phyloP scores from a whole-genome alignment of 2,329 filamentous ascomycete genomes.

The Colletotrichum incanum region DNA sequence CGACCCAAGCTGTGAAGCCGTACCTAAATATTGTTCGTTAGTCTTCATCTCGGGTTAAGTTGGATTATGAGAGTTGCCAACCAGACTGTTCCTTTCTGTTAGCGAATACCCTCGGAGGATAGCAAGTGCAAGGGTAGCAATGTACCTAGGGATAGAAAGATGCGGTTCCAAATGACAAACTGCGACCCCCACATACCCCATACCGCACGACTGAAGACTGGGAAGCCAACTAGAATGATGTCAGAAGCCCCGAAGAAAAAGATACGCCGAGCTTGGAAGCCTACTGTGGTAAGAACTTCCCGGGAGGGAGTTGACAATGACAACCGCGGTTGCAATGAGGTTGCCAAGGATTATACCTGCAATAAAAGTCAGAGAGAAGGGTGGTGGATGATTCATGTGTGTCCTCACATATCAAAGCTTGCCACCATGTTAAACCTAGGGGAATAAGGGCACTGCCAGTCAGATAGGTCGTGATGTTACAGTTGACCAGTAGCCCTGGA shows the following conservation, averaged over 20 bases:
- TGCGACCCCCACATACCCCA: constrained; percentile 50
- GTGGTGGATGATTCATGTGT: not conserved
- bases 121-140: not conserved
- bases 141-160: constrained; percentile 59
- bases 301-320: constrained; percentile 61
- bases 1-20: constrained; percentile 63
- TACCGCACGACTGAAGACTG: constrained; percentile 52
- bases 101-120: not conserved
- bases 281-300: constrained; percentile 60
- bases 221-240: constrained; percentile 48
- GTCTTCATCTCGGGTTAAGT: constrained; percentile 4
- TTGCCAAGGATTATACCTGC: constrained; percentile 56
- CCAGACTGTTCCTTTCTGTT: constrained; percentile 46
- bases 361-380: constrained; percentile 2
- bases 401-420: constrained; percentile 57
- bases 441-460: constrained; percentile 60
- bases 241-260: not conserved
- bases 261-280: constrained; percentile 9
- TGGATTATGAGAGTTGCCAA: constrained; percentile 22
- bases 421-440: constrained; percentile 59
- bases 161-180: constrained; percentile 55
- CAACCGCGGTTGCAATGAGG: constrained; percentile 55
- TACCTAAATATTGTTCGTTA: constrained; percentile 50
- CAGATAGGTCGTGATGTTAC: constrained; percentile 59
- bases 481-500: constrained; percentile 64